Base-by-base conservation (phyloP, 148 eudicot genomes). In the Rhododendron griersonianum region DNA sequence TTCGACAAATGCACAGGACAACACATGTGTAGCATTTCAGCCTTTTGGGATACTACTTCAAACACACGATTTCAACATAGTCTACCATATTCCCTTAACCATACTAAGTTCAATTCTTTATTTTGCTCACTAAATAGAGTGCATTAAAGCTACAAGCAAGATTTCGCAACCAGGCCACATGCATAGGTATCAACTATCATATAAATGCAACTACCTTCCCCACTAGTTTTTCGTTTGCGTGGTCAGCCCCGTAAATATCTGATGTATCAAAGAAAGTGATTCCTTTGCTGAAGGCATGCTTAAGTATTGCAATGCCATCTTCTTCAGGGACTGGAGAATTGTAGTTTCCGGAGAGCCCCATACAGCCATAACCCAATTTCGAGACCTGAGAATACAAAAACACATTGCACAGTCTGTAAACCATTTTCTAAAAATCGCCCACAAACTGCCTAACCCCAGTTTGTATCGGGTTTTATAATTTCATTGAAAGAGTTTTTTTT, bases 231-330 rank as follows among this genome's bases (percentile, higher is more conserved):
- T 95, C 96, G 80, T 93, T 93, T 15, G 91, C 80, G 79, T 85
- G 79, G 78, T 88, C 83, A 61, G 84, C 88, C 19, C 96, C 98
- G 85, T 95, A 93, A 37, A 91, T 85, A 89, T 95, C 94, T 19
- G 98, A 87, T 13, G 96, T 95, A 74, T 95, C 98, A 78, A 93
- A 90, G 79, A 92, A 92, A n/a, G 98, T 92, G 79, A 94, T 87
- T 35, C 95, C 95, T 88, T 83, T 89, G 74, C 80, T 81, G 83
- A 92, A 94, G 16, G 94, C 95, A 82, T 90, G 87, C 87, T 89
- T 90, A 80, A 94, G 88, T 37, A 93, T 82, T 61, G 93, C 77
- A 81, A 93, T 91, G 74, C 90, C 94, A 35, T 91, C 93, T 44
- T 86, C 91, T 28, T 93, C 93, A 63, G 95, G 76, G 19, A 91